These are phyloP conservation scores for Tubosaeta sp. DNA, from an alignment of 768 basidiomycete genomes.

Conservation along the genomic window DNA sequence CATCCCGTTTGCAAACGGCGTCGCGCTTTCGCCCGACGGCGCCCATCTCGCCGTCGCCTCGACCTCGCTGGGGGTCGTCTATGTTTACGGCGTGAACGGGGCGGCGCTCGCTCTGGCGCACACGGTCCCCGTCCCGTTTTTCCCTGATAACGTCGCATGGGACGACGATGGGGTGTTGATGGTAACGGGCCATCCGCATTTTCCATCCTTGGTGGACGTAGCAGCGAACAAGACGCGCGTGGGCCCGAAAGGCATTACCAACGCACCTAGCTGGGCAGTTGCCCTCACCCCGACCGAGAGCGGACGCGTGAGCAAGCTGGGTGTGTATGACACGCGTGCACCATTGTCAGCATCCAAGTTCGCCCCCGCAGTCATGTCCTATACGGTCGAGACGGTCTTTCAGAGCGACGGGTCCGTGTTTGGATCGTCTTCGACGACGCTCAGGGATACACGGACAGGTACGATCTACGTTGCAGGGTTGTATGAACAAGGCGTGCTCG, in stretches of 20 bases:
- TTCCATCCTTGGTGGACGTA: conserved; percentile 45
- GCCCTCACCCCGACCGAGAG: conserved; percentile 31
- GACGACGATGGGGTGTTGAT: conserved; percentile 46
- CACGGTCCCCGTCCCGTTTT: conserved; percentile 50
- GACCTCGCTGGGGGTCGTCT: conserved; percentile 43
- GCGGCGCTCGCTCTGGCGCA: conserved; percentile 39
- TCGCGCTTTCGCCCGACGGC: conserved; percentile 52
- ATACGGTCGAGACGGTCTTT: conserved; percentile 59
- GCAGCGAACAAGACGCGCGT: conserved; percentile 41
- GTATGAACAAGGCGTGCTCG: conserved; percentile 52
- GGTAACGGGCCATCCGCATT: conserved; percentile 65
- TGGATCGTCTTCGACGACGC: conserved; percentile 46
- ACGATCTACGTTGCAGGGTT: conserved; percentile 53
- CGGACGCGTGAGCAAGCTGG: neutral
- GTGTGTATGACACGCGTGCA: conserved; percentile 25
- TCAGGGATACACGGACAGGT: conserved; percentile 48
- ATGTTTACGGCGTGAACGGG: conserved; percentile 52
- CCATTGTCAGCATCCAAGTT: conserved; percentile 46
- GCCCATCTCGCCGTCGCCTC: conserved; percentile 54
- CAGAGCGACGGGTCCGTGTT: conserved; percentile 69
- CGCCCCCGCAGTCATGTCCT: conserved; percentile 32
- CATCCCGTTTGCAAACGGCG: conserved; percentile 66
- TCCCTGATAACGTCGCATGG: conserved; percentile 58
- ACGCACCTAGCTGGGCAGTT: conserved; percentile 57
- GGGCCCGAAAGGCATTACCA: neutral